A percentile compares a stretch with the other conserved stretches of the same genome.
These are phyloP conservation scores for Blastomyces percursus DNA, from an alignment of 2,329 filamentous ascomycete species.

Conservation along the genomic window DNA sequence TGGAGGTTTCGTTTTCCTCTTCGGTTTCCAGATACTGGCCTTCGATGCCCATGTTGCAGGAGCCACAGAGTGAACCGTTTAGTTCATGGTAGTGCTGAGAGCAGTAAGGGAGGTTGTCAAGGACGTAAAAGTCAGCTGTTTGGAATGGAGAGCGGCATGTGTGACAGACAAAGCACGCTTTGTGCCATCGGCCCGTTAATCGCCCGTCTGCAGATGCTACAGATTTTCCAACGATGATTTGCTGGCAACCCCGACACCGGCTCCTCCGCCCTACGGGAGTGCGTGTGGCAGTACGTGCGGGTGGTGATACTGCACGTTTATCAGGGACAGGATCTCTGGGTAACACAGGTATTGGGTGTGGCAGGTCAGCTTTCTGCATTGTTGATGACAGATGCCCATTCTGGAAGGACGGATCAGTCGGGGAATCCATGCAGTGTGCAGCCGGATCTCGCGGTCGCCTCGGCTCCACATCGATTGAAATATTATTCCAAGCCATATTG, in stretches of 20 bases:
- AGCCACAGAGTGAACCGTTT: constrained; percentile 73
- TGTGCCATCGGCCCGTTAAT: constrained; percentile 87
- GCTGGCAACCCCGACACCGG: constrained; percentile 70
- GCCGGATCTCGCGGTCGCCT: constrained; percentile 3
- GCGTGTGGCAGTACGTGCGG: constrained; percentile 10
- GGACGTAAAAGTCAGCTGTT: constrained; percentile 86
- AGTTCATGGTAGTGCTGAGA: constrained; percentile 84
- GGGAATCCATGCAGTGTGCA: constrained; percentile 33
- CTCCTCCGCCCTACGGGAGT: constrained; percentile 23
- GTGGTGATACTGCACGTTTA: not conserved
- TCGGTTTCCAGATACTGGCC: constrained; percentile 84
- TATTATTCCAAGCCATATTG: not conserved
- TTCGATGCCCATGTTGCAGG: constrained; percentile 77
- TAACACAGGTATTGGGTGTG: not conserved
- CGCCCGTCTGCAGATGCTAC: constrained; percentile 88
- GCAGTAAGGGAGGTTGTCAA: constrained; percentile 78
- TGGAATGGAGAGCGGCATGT: constrained; percentile 72
- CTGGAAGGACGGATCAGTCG: constrained; percentile 38
- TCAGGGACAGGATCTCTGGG: not conserved
- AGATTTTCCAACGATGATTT: constrained; percentile 76
- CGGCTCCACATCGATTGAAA: constrained; percentile 2
- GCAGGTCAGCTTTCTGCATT: not conserved
- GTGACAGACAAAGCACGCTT: constrained; percentile 83
- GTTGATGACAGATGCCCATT: constrained; percentile 27
- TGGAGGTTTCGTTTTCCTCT: constrained; percentile 4